A percentile compares a stretch with the other conserved stretches of the same genome.
These are phyloP conservation scores for Lachnellula subtilissima DNA, from an alignment of 2,329 filamentous ascomycete genomes.

Conservation along the genomic window DNA sequence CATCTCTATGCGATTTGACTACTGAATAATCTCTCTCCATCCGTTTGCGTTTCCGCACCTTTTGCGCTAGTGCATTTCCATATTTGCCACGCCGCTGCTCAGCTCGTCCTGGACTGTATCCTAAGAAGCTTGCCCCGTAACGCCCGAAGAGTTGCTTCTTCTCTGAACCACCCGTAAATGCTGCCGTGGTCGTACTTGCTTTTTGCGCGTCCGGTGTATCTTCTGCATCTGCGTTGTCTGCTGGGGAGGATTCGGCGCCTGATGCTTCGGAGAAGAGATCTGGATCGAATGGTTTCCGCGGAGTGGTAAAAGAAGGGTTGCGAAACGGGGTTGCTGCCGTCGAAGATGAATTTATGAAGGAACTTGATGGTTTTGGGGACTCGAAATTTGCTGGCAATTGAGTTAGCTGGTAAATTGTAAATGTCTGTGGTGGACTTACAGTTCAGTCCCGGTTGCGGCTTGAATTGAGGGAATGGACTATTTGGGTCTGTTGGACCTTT, in stretches of 20 bases:
- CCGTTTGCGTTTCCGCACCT: constrained; percentile 43
- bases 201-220: constrained; percentile 46
- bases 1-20: constrained; percentile 31
- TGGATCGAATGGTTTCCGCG: constrained; percentile 53
- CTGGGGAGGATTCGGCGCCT: constrained; percentile 56
- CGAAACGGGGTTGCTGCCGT: constrained; percentile 48
- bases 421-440: constrained; percentile 15
- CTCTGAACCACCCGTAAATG: constrained; percentile 43
- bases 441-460: constrained; percentile 26
- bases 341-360: constrained; percentile 43
- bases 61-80: constrained; percentile 44
- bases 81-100: constrained; percentile 53
- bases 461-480: constrained; percentile 56
- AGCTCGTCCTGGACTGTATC: constrained; percentile 53
- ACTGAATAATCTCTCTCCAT: constrained; percentile 39
- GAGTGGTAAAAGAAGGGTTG: constrained; percentile 61
- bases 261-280: constrained; percentile 51
- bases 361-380: constrained; percentile 37
- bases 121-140: constrained; percentile 37
- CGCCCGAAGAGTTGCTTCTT: constrained; percentile 40
- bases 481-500: constrained; percentile 54
- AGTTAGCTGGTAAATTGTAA: constrained; percentile 10
- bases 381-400: constrained; percentile 23
- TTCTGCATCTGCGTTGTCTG: constrained; percentile 46
- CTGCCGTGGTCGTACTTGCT: constrained; percentile 49